Base-by-base conservation (phyloP, 495 filamentous ascomycete genomes). In the Neurospora sp. region DNA sequence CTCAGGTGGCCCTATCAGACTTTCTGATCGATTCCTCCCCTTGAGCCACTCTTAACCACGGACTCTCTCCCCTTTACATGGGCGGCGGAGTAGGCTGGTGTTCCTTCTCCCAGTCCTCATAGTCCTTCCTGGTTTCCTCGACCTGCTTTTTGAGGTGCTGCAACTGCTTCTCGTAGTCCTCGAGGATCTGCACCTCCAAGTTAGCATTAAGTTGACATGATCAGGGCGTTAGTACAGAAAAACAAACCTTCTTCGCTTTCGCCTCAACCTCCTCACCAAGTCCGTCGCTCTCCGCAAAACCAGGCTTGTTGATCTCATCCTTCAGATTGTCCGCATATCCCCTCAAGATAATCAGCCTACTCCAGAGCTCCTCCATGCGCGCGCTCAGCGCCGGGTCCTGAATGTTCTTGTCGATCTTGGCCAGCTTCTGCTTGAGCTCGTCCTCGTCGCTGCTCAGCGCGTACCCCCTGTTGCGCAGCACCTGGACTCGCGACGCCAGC, bases 351-450 rank as follows among this genome's bases (percentile, higher is more conserved):
- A 97, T 88, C 87, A 99, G 91, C 40, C 96, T 86, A 42, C 96
- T 96, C 96, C 96, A 99, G 69, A 99, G 92, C 84, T 99, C 96
- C 81, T 99, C 96, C 70, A 89, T 89, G 71, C 94, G 84, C 5
- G 94, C 94, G 69, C 86, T 90, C 65, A 97, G 84, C 20, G 90
- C 90, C 3, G 96, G 95, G 82, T 99, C 96, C 71, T 91, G 90
- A 17, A 95, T 88, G 20, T 81, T 82, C 75, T 87, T 89, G 78
- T 97, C 93, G 74, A 99, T 85, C 68, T 84, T 82, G 65, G 89
- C 77, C 40, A 99, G 85, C 81, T 96, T 94, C 81, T 92, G 92
- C 85, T 92, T 93, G 71, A 99, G 81, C 75, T 92, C 90, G 79
- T 99, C 96, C 83, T 99, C 96, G 45, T 94, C 91, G 59, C 91